Evolutionary conservation across 2,329 filamentous ascomycete genomes (phyloP).

Genomic region (Verticillium klebahnii): DNA sequence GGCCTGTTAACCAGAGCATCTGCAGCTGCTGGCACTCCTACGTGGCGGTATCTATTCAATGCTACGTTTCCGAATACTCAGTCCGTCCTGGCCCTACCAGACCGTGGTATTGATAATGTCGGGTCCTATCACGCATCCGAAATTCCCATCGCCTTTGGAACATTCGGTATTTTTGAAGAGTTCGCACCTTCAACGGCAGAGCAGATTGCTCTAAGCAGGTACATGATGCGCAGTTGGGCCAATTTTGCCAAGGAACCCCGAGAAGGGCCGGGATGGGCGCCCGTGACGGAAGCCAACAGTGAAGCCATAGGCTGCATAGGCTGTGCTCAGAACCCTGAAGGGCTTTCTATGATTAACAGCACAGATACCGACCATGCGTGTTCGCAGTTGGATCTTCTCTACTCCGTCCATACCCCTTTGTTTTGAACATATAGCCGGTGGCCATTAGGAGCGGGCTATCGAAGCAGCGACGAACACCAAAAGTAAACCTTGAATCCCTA

Average conservation of each 20-base stretch:
- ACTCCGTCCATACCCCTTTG: not conserved
- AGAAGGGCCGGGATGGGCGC: conserved; percentile 4
- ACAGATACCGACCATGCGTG: not conserved
- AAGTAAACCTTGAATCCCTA: too few relatives aligned
- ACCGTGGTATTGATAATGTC: conserved; percentile 7
- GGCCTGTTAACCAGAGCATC: conserved; percentile 4
- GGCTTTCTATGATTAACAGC: not conserved
- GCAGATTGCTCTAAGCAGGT: conserved; percentile 4
- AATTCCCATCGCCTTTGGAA: conserved; percentile 10
- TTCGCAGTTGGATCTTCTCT: not conserved
- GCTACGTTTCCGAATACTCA: conserved; percentile 4
- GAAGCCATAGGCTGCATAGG: conserved; percentile 1
- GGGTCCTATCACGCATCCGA: conserved; percentile 10
- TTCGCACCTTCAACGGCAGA: not conserved
- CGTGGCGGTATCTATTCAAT: conserved; percentile 10
- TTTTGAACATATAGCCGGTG: not conserved
- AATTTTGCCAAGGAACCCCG: conserved; percentile 7
- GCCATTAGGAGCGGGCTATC: too few relatives aligned
- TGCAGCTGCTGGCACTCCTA: not conserved
- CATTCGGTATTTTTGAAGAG: conserved; percentile 3
- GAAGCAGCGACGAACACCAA: too few relatives aligned
- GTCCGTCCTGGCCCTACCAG: not conserved
- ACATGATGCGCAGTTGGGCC: conserved; percentile 7
- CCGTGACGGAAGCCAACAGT: not conserved
- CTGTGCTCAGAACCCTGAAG: not conserved